phyloP scores from a whole-genome alignment of 2,329 filamentous ascomycete species.

The Penicillium occitanis region DNA sequence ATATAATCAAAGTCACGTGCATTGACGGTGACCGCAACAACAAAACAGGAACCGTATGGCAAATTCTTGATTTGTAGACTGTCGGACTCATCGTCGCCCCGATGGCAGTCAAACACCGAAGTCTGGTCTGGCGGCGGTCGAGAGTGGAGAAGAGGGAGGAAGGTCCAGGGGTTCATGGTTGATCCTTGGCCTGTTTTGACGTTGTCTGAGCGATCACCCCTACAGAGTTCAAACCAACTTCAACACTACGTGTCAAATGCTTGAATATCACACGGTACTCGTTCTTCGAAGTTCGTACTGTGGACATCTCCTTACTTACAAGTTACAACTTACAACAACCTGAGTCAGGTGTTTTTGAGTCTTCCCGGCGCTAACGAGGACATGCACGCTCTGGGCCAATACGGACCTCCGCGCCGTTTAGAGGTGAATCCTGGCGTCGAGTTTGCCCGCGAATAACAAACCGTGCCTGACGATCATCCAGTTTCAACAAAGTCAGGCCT shows the following conservation, averaged over 20 bases:
- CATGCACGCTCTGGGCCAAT: constrained; percentile 9
- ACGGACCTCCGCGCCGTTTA: not conserved
- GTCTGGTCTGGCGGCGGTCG: constrained; percentile 1
- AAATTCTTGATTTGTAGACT: not conserved
- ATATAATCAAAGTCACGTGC: not conserved
- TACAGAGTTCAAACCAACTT: not conserved
- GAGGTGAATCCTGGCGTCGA: constrained; percentile 3
- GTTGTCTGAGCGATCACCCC: constrained; percentile 1
- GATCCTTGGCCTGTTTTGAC: not conserved
- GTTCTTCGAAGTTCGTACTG: not conserved
- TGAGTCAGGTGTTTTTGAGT: not conserved
- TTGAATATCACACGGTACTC: not conserved
- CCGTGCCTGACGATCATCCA: not conserved
- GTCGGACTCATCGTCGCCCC: not conserved
- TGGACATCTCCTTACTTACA: not conserved
- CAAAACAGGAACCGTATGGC: not conserved
- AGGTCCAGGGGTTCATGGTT: constrained; percentile 6
- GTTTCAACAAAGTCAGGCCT: not conserved
- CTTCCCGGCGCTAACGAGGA: constrained; percentile 3
- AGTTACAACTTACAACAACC: not conserved
- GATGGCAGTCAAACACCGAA: constrained; percentile 3
- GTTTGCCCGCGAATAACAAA: not conserved
- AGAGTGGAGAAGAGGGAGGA: not conserved
- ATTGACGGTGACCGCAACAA: not conserved
- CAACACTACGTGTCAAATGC: not conserved